Conservation (phyloP, 352 stramenopile species). For the Thalassiosira hispida region DNA sequence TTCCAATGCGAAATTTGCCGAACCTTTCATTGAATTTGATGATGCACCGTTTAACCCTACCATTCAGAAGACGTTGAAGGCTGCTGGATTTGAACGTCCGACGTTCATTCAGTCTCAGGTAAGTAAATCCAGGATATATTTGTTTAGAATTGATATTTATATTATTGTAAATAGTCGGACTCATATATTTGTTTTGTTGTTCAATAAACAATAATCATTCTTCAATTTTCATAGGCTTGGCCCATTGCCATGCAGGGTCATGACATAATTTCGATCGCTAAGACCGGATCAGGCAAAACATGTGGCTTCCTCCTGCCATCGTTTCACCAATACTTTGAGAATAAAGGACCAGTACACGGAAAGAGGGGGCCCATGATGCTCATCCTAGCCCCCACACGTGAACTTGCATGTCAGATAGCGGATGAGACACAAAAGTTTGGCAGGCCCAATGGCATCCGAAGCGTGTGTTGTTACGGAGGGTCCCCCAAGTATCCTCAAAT, state of each 20-base stretch:
- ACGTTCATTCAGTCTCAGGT: conserved; percentile 83
- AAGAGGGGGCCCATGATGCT: conserved; percentile 87
- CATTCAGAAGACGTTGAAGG: conserved; percentile 70
- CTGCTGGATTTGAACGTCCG: conserved; percentile 78
- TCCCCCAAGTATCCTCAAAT: conserved; percentile 93
- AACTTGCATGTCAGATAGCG: conserved; percentile 96
- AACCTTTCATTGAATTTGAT: conserved; percentile 77
- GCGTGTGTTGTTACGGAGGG: conserved; percentile 92
- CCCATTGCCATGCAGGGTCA: conserved; percentile 87
- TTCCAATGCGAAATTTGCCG: conserved; percentile 44
- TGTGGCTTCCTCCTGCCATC: conserved; percentile 97
- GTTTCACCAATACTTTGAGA: conserved; percentile 77
- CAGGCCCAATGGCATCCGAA: conserved; percentile 82
- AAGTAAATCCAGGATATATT: conserved; percentile 14
- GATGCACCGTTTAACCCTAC: conserved; percentile 76
- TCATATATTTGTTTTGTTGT: too few relatives aligned
- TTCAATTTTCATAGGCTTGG: conserved; percentile 64
- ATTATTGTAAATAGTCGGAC: too few relatives aligned
- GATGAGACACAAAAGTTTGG: conserved; percentile 92
- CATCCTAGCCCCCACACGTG: conserved; percentile 95
- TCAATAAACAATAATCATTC: too few relatives aligned
- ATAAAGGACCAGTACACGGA: conserved; percentile 16
- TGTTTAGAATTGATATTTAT: background rate
- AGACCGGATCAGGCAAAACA: conserved; percentile 92
- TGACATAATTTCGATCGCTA: conserved; percentile 99